Evolutionary conservation across 495 filamentous ascomycete species (phyloP).

Genomic region (Annulohypoxylon nitens): DNA sequence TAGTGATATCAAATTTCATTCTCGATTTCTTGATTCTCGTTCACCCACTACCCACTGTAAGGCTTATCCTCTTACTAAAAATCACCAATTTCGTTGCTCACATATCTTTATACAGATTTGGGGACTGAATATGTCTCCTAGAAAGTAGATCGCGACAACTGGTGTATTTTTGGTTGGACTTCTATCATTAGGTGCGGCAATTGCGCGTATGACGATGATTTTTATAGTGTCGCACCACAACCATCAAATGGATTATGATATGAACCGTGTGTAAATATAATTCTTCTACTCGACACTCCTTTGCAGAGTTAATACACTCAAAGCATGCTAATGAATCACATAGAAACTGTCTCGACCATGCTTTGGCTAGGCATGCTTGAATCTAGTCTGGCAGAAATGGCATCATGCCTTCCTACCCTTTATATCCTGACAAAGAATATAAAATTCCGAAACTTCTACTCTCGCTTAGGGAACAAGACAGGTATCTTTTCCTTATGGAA

Average conservation of each 20-base stretch:
- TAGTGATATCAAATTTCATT: not conserved
- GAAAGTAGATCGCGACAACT: not conserved
- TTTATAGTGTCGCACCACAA: not conserved
- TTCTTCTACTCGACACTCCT: too few species aligned
- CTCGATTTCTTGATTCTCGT: not conserved
- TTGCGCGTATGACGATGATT: not conserved
- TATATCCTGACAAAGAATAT: not conserved
- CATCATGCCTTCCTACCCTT: not conserved
- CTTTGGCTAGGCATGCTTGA: conserved; percentile 3
- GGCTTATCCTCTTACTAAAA: not conserved
- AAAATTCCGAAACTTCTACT: not conserved
- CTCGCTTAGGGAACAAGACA: not conserved
- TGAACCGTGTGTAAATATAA: not conserved
- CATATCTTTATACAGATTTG: not conserved
- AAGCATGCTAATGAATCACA: not conserved
- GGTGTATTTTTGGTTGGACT: not conserved
- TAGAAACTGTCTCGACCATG: not conserved
- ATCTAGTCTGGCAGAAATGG: not conserved
- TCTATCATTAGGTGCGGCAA: not conserved
- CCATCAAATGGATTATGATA: not conserved
- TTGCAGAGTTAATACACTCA: not conserved
- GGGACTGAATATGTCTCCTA: not conserved
- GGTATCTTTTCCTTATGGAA: not conserved
- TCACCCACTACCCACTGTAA: not conserved
- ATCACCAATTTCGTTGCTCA: not conserved